These are phyloP conservation scores for Ceratocystis lukuohia DNA, from an alignment of 2,329 filamentous ascomycete species.

Conservation along the genomic window DNA sequence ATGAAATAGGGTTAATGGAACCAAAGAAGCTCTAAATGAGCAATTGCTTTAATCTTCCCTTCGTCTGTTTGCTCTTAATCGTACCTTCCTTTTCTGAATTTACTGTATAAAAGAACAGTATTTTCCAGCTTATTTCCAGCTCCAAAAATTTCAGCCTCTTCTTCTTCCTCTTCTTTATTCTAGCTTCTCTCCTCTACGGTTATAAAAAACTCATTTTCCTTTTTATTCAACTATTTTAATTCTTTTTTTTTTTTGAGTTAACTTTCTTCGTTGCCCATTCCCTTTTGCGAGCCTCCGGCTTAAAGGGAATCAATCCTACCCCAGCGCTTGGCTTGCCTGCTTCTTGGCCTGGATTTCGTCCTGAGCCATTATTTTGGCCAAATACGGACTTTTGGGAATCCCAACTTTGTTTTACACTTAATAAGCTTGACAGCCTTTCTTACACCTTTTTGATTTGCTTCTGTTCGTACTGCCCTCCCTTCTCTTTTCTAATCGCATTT, in stretches of 20 bases:
- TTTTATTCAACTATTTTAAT: background rate
- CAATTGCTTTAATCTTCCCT: background rate
- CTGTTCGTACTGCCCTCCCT: background rate
- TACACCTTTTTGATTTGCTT: background rate
- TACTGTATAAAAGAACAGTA: background rate
- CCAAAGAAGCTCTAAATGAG: background rate
- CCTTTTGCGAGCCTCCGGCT: background rate
- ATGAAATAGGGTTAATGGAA: slow-evolving; percentile 2
- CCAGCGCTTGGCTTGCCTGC: background rate
- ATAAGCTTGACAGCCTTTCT: background rate
- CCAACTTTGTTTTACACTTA: background rate
- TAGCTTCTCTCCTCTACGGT: background rate
- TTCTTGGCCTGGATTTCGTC: background rate
- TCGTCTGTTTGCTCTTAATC: background rate
- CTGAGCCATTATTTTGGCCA: slow-evolving; percentile 11
- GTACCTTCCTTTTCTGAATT: background rate
- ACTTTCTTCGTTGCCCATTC: background rate
- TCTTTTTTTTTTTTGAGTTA: slow-evolving; percentile 21
- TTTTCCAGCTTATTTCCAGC: background rate
- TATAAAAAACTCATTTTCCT: background rate
- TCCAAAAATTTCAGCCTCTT: background rate
- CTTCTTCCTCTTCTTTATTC: background rate
- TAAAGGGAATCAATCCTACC: background rate
- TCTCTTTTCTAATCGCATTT: background rate
- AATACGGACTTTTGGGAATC: slow-evolving; percentile 2